Percentiles rank a stretch among this genome's conserved stretches.
Conservation (phyloP, 179 eudicot genomes). For the Silene vulgaris region DNA sequence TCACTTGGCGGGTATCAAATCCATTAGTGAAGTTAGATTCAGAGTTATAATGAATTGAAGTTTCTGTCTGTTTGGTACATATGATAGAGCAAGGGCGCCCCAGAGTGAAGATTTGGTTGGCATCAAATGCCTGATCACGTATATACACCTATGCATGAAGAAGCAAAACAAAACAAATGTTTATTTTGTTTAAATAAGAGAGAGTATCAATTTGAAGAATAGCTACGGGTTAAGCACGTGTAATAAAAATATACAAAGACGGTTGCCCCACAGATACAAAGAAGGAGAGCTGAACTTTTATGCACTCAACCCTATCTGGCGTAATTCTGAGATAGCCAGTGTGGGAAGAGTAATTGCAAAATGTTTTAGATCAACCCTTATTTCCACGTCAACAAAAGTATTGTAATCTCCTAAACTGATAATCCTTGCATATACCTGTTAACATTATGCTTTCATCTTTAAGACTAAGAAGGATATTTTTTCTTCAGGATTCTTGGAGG, state of each 20-base stretch:
- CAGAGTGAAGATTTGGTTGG: slow-evolving; percentile 50
- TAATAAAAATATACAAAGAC: background rate
- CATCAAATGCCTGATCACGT: slow-evolving; percentile 82
- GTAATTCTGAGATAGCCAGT: no score
- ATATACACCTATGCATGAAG: slow-evolving; percentile 55
- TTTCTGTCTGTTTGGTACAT: slow-evolving; percentile 49
- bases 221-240: background rate
- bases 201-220: background rate
- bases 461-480: background rate
- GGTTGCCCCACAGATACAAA: background rate
- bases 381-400: background rate
- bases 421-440: no score
- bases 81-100: slow-evolving; percentile 71
- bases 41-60: slow-evolving; percentile 39
- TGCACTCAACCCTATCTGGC: background rate
- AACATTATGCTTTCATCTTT: background rate
- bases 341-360: background rate
- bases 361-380: background rate
- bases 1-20: slow-evolving; percentile 34
- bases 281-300: background rate
- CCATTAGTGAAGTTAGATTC: slow-evolving; percentile 23
- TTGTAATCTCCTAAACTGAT: background rate
- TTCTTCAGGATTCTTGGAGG: background rate
- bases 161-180: slow-evolving; percentile 9
- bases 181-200: background rate